Conservation (phyloP, 345 rosid species). For the Eucalyptus tenuipes region DNA sequence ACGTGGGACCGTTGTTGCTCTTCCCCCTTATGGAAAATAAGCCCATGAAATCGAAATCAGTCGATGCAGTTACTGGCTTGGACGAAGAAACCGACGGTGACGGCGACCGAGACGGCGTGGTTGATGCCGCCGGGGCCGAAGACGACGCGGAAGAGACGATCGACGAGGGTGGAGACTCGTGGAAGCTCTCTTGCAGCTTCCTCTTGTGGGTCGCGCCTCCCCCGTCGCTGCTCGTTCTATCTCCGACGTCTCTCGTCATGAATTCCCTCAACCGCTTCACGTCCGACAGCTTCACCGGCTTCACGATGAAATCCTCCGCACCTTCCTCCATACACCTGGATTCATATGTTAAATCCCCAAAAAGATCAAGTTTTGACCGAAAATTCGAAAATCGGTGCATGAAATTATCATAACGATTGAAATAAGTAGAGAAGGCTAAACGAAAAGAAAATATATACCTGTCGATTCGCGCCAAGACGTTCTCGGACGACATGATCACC, state of each 20-base stretch:
- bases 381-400: neutral
- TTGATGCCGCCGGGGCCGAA: neutral
- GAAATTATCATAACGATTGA: neutral
- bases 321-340: conserved; percentile 92
- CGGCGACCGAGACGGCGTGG: conserved; percentile 9
- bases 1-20: neutral
- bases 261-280: conserved; percentile 57
- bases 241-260: conserved; percentile 26
- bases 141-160: neutral
- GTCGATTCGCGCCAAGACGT: conserved; percentile 71
- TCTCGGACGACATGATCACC: conserved; percentile 95
- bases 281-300: conserved; percentile 88
- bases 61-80: neutral
- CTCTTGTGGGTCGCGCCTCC: conserved; percentile 29
- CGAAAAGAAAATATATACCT: conserved; percentile 16
- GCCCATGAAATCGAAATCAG: neutral
- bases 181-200: conserved; percentile 35
- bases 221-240: neutral
- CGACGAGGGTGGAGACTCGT: conserved; percentile 5
- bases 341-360: neutral
- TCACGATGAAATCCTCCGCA: conserved; percentile 79
- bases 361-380: neutral
- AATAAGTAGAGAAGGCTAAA: neutral
- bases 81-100: neutral
- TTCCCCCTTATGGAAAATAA: neutral